Conservation (phyloP, 495 filamentous ascomycete species). For the Podospora conica region DNA sequence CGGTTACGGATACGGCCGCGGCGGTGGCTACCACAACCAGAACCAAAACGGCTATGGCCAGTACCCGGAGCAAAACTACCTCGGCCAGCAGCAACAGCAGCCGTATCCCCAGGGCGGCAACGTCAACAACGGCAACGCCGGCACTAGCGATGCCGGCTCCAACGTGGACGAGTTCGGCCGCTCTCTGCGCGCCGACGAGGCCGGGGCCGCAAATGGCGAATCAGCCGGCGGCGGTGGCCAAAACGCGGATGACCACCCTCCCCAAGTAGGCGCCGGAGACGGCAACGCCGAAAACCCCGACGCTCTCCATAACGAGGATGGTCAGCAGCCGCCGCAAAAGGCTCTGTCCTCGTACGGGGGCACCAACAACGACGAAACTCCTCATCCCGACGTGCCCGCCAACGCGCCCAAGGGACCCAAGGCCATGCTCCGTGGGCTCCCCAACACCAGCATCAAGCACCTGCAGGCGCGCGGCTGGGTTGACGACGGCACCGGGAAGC, state of each 20-base stretch:
- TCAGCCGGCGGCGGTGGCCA: conserved; percentile 2
- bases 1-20: conserved; percentile 20
- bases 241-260: not conserved
- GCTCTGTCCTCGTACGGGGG: conserved; percentile 2
- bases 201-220: not conserved
- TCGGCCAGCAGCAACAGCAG: conserved; percentile 17
- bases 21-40: conserved; percentile 25
- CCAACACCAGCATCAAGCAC: conserved; percentile 61
- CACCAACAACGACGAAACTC: conserved; percentile 6
- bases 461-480: conserved; percentile 46
- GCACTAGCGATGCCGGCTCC: conserved; percentile 13
- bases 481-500: conserved; percentile 30
- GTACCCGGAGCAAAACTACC: conserved; percentile 26
- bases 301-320: conserved; percentile 14
- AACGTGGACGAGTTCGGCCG: conserved; percentile 52
- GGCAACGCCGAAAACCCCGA: conserved; percentile 23
- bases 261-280: conserved; percentile 13
- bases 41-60: conserved; percentile 26
- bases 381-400: conserved; percentile 42
- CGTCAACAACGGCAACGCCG: conserved; percentile 7
- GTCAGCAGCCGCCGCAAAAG: conserved; percentile 5
- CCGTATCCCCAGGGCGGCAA: conserved; percentile 2
- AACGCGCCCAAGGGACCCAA: conserved; percentile 87
- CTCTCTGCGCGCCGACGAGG: conserved; percentile 30
- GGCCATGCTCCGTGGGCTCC: conserved; percentile 81